Evolutionary conservation across 192 early-diverging fungal species (phyloP), one percentile per base, ranked within the genome.

Genomic region (Coemansia furcata): DNA sequence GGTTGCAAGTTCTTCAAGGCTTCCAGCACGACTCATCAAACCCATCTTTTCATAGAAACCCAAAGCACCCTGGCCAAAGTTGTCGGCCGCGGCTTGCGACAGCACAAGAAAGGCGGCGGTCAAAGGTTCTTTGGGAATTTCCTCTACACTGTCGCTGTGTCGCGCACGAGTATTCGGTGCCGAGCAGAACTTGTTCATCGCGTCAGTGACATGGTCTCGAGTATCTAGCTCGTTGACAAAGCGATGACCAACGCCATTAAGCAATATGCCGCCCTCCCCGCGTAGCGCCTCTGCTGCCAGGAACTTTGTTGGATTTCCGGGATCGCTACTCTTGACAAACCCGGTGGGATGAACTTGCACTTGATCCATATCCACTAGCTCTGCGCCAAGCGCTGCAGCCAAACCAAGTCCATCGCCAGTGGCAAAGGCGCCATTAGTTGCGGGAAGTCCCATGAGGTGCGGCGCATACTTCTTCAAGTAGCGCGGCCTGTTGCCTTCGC

Each of bases 331-430:
- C 68, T 94, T 91, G 38, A 98, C 94, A 62, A 96, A 85, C 68
- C 96, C 96, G 33, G 96, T 98, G n/a, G 96, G 96, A 72, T 98
- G 94, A 37, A 98, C 93, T 82, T 98, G 96, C 57, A 98, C 92
- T 80, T 93, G 95, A 65, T 98, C 93, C 88, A 98, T 90, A 84
- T 95, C 94, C 61, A 96, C 89, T 58, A 90, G 87, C 84, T 90
- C 92, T 29, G 88, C 93, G 38, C 95, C 95, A 58, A 89, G 83
- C 12, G 85, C 88, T 26, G 86, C 69, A 42, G 90, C 82, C 88
- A 98, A 90, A 82, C 93, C 93, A 80, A 96, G 89, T 72, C 96
- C 96, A 75, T 98, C 95, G 70, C 95, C 95, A 39, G 95, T 94
- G 65, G 92, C 94, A 88, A 95, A 94, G 72, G 93, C 89, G 68